Evolutionary conservation across 2,329 filamentous ascomycete species (phyloP).

Genomic region (Madurella mycetomatis): DNA sequence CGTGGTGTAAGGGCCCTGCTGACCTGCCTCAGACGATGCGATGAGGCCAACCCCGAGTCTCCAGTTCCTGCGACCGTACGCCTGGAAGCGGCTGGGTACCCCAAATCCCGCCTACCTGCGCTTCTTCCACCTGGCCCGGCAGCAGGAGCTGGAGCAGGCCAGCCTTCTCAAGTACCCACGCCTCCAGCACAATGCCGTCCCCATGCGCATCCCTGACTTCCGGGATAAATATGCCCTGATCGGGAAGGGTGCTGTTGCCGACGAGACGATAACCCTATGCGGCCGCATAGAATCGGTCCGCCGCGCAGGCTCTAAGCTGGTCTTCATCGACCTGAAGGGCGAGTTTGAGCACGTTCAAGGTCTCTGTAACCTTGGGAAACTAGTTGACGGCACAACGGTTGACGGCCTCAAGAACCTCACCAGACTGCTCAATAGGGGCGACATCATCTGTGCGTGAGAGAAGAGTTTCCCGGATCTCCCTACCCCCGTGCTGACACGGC

Average conservation of each 20-base stretch:
- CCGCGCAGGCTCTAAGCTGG: constrained; percentile 67
- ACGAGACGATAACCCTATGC: constrained; percentile 32
- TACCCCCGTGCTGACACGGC: constrained; percentile 1
- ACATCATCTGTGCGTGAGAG: constrained; percentile 68
- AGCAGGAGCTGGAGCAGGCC: constrained; percentile 45
- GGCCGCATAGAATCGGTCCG: constrained; percentile 70
- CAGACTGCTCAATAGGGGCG: constrained; percentile 69
- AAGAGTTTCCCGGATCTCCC: constrained; percentile 7
- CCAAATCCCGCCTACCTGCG: constrained; percentile 41
- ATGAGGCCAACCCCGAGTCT: constrained; percentile 43
- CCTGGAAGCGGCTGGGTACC: constrained; percentile 36
- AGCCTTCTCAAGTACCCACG: constrained; percentile 55
- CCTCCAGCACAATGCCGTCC: constrained; percentile 31
- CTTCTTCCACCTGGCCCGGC: constrained; percentile 43
- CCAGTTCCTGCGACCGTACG: constrained; percentile 53
- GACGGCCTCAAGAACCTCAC: constrained; percentile 56
- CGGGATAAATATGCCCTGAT: constrained; percentile 32
- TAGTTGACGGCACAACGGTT: constrained; percentile 33
- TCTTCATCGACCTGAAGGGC: constrained; percentile 78
- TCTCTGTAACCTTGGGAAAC: constrained; percentile 63
- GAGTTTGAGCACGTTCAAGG: constrained; percentile 70
- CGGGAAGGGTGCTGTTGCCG: constrained; percentile 16
- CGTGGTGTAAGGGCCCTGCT: constrained; percentile 13
- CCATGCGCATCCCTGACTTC: constrained; percentile 38
- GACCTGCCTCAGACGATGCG: constrained; percentile 25